Conservation (phyloP, 2,329 filamentous ascomycete genomes). For the Cercospora sojina region DNA sequence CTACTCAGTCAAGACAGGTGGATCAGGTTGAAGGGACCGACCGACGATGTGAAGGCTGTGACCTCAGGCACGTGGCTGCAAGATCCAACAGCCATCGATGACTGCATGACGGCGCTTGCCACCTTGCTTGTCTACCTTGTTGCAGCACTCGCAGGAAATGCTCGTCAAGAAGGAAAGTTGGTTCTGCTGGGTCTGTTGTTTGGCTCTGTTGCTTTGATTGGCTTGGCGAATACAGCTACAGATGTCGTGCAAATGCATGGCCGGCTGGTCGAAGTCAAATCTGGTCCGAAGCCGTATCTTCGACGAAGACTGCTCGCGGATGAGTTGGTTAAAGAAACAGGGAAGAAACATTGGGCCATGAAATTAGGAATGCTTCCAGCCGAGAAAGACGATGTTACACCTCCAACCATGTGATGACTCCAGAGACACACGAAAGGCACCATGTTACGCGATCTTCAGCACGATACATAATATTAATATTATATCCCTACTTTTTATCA, state of each 20-base stretch:
- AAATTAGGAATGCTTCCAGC: slow-evolving; percentile 40
- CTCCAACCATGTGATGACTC: slow-evolving; percentile 20
- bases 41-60: slow-evolving; percentile 59
- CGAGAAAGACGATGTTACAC: slow-evolving; percentile 13
- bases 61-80: slow-evolving; percentile 59
- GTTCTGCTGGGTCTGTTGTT: slow-evolving; percentile 55
- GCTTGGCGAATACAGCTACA: slow-evolving; percentile 9
- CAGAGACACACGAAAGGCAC: not conserved
- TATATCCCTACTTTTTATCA: slow-evolving; percentile 12
- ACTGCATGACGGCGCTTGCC: slow-evolving; percentile 53
- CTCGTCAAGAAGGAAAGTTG: slow-evolving; percentile 54
- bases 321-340: slow-evolving; percentile 41
- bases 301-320: slow-evolving; percentile 41
- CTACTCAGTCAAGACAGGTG: slow-evolving; percentile 54
- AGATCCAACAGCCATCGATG: slow-evolving; percentile 52
- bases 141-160: slow-evolving; percentile 57
- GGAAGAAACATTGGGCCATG: slow-evolving; percentile 41
- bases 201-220: slow-evolving; percentile 46
- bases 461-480: slow-evolving; percentile 13
- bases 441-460: not conserved
- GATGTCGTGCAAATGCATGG: slow-evolving; percentile 36
- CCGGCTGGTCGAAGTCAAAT: slow-evolving; percentile 37
- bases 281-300: slow-evolving; percentile 34
- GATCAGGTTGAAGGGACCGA: slow-evolving; percentile 55
- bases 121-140: slow-evolving; percentile 58